Conservation (phyloP, 1,284 basidiomycete genomes). For the Vanrija humicola region DNA sequence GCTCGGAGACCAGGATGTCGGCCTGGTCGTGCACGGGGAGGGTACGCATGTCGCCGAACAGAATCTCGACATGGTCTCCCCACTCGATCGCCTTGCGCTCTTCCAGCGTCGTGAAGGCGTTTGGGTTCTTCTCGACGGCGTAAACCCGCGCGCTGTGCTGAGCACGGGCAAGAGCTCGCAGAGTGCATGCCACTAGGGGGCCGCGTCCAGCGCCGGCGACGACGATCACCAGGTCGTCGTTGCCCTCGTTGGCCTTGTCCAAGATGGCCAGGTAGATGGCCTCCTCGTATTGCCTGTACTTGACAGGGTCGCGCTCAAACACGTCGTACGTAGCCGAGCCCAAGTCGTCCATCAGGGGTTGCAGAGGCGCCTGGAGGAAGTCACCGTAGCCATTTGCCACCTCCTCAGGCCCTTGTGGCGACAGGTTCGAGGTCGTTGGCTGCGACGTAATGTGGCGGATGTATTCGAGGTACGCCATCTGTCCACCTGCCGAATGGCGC, state of each 20-base stretch:
- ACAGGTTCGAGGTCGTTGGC: slow-evolving; percentile 18
- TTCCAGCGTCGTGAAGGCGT: slow-evolving; percentile 88
- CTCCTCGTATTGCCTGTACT: slow-evolving; percentile 94
- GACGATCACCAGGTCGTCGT: slow-evolving; percentile 57
- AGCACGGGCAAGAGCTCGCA: slow-evolving; percentile 72
- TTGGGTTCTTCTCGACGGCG: slow-evolving; percentile 95
- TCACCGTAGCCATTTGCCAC: slow-evolving; percentile 93
- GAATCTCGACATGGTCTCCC: slow-evolving; percentile 71
- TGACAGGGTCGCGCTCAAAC: slow-evolving; percentile 96
- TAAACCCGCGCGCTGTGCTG: slow-evolving; percentile 66
- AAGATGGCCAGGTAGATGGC: slow-evolving; percentile 76
- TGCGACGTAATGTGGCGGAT: slow-evolving; percentile 75
- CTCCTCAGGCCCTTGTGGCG: slow-evolving; percentile 61
- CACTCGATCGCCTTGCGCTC: slow-evolving; percentile 75
- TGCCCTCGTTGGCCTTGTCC: slow-evolving; percentile 56
- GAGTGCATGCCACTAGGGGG: slow-evolving; percentile 80
- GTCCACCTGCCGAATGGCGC: slow-evolving; percentile 73
- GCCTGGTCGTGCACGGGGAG: slow-evolving; percentile 75
- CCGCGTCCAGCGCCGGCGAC: slow-evolving; percentile 95
- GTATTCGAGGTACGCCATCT: slow-evolving; percentile 86
- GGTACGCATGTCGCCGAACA: slow-evolving; percentile 91
- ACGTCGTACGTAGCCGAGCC: slow-evolving; percentile 94
- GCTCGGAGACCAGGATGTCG: slow-evolving; percentile 92
- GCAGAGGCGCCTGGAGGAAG: slow-evolving; percentile 89
- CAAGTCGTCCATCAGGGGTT: slow-evolving; percentile 96